Evolutionary conservation across 495 filamentous ascomycete species (phyloP), one percentile per base, ranked within the genome.

Genomic region (Gamarada debralockiae): DNA sequence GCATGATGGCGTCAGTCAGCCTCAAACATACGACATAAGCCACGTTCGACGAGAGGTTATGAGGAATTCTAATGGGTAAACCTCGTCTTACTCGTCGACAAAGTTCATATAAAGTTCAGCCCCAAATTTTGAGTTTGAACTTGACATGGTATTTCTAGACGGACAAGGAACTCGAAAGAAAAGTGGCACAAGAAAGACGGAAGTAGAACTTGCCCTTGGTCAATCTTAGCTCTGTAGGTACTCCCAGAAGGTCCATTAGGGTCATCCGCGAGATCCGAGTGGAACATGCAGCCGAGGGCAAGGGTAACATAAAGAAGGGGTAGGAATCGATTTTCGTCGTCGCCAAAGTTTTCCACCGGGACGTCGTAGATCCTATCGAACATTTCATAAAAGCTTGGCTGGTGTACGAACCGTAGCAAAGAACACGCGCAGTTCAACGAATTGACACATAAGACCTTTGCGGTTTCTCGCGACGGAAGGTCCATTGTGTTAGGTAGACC

Each of bases 361-460:
- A 68, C 84, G 42, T 89, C 82, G 62, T 96, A 97, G 18, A 97
- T 76, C 21, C 79, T 81, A 56, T 97, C 82, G 39, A 96, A 70
- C 68, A 80, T 83, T 37, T 78, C 76, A 58, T 85, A 89, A 62
- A 97, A 97, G 4, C 82, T 81, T 13, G 93, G 93, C 40, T 86
- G 79, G 63, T 97, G 95, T n/a, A 97, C 81, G 57, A 95, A 84
- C 12, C 89, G 81, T 59, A 97, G 74, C 17, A 98, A 73, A 39
- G 86, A 82, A 49, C 90, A 89, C 14, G 89, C 92, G 65, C 93
- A 86, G 54, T 91, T 82, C 14, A 98, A 67, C 14, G 91, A 84
- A 64, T 86, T 85, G 48, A 85, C 78, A 64, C 87, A 91, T 34
- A 97, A 72, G 13, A 76, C 72, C 39, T 72, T 75, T 17, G 89